These are phyloP conservation scores for Plasmopara viticola DNA, from an alignment of 352 stramenopile genomes.

Conservation along the genomic window DNA sequence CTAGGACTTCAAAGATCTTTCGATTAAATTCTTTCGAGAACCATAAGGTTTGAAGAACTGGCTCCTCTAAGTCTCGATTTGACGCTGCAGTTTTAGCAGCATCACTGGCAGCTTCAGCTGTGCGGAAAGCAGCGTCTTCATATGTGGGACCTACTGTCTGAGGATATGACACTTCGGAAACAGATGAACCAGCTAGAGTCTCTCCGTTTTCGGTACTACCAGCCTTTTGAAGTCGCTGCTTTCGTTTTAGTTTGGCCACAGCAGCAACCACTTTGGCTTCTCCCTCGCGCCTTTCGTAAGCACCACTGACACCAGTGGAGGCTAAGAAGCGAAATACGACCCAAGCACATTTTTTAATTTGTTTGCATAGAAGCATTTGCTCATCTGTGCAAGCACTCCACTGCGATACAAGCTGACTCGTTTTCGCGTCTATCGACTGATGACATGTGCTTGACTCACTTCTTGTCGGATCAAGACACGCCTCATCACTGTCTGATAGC, in stretches of 20 bases:
- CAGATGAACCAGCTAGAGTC: neutral
- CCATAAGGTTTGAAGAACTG: slow-evolving; percentile 75
- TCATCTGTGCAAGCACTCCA: slow-evolving; percentile 60
- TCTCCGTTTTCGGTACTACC: slow-evolving; percentile 8
- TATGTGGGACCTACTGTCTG: slow-evolving; percentile 35
- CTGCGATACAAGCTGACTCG: slow-evolving; percentile 27
- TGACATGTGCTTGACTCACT: neutral
- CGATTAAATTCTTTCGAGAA: slow-evolving; percentile 84
- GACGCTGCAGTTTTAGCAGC: slow-evolving; percentile 70
- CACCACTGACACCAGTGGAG: slow-evolving; percentile 60
- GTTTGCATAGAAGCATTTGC: slow-evolving; percentile 60
- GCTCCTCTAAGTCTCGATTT: slow-evolving; percentile 65
- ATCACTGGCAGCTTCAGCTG: slow-evolving; percentile 70
- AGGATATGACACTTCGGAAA: slow-evolving; percentile 11
- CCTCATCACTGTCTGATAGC: slow-evolving; percentile 22
- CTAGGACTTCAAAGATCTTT: slow-evolving; percentile 83
- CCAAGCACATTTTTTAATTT: slow-evolving; percentile 65
- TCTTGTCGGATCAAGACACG: slow-evolving; percentile 11
- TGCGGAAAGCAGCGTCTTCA: slow-evolving; percentile 48
- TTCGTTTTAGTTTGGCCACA: slow-evolving; percentile 66
- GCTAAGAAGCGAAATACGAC: slow-evolving; percentile 79
- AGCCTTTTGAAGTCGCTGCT: slow-evolving; percentile 48
- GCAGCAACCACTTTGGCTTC: slow-evolving; percentile 63
- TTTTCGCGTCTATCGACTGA: slow-evolving; percentile 7
- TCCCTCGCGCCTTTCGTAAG: slow-evolving; percentile 60